These are phyloP conservation scores for Cylindrotheca fusiformis DNA, from an alignment of 108 stramenopile species.

Conservation along the genomic window DNA sequence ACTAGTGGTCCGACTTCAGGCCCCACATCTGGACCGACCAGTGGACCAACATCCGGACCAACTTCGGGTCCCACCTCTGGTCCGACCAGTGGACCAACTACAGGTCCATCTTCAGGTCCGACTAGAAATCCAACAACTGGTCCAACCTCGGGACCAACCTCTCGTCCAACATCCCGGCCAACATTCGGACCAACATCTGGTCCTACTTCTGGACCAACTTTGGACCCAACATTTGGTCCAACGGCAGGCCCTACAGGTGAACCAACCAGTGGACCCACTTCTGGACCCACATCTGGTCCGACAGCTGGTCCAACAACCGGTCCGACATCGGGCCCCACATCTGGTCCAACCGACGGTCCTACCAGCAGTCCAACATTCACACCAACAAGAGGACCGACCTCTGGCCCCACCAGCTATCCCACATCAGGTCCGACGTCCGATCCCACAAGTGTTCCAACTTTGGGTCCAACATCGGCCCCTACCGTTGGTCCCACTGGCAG, in stretches of 20 bases:
- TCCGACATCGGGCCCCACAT: background rate
- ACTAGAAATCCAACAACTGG: background rate
- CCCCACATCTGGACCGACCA: background rate
- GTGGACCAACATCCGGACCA: background rate
- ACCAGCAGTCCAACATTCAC: too few species aligned
- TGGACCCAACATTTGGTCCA: too few species aligned
- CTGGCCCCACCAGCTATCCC: background rate
- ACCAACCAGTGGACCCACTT: too few species aligned
- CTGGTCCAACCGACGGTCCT: too few species aligned
- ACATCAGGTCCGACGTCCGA: too few species aligned
- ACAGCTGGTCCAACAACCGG: background rate
- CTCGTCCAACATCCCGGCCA: background rate
- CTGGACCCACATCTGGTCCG: too few species aligned
- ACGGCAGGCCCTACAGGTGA: too few species aligned
- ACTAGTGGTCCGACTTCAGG: background rate
- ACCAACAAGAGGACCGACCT: background rate
- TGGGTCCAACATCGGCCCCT: too few species aligned
- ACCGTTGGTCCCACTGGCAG: background rate
- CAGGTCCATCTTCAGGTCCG: conserved; percentile 5
- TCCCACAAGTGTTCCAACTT: background rate
- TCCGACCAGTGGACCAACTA: background rate
- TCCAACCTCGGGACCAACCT: conserved; percentile 1
- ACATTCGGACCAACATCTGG: conserved; percentile 3
- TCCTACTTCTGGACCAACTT: too few species aligned
- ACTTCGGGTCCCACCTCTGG: background rate